Conservation (phyloP, 805 yeast genomes). For the Candida hungchunana region DNA sequence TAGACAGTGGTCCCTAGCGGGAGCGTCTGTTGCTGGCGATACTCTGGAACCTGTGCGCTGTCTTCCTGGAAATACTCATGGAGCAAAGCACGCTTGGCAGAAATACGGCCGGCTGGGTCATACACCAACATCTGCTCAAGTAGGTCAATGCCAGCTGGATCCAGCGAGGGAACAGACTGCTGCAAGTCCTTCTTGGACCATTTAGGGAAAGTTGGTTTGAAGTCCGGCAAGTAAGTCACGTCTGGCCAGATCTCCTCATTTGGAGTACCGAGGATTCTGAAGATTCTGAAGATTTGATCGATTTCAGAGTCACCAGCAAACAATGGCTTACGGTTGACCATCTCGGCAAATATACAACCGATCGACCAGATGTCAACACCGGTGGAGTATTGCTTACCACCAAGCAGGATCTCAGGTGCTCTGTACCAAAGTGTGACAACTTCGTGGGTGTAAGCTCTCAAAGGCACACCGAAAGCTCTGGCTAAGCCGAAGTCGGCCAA, state of each 20-base stretch:
- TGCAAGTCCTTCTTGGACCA: conserved; percentile 73
- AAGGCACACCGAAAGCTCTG: conserved; percentile 95
- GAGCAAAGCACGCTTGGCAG: conserved; percentile 86
- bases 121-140: conserved; percentile 75
- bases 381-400: conserved; percentile 95
- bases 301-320: conserved; percentile 98
- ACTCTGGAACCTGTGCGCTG: conserved; percentile 21
- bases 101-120: conserved; percentile 90
- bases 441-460: conserved; percentile 95
- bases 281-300: conserved; percentile 92
- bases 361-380: conserved; percentile 99
- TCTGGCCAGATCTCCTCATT: conserved; percentile 94
- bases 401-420: conserved; percentile 92
- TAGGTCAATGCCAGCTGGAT: conserved; percentile 78
- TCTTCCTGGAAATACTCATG: conserved; percentile 83
- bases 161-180: conserved; percentile 74
- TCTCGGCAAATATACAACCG: conserved; percentile 96
- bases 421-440: conserved; percentile 98
- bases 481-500: conserved; percentile 94
- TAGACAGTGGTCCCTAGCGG: conserved; percentile 30
- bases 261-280: conserved; percentile 91
- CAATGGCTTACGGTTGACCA: conserved; percentile 92
- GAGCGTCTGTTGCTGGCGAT: conserved; percentile 25
- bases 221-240: conserved; percentile 85
- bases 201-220: conserved; percentile 87